These are phyloP conservation scores for Boechera retrofracta DNA, from an alignment of 345 rosid genomes.

Conservation along the genomic window DNA sequence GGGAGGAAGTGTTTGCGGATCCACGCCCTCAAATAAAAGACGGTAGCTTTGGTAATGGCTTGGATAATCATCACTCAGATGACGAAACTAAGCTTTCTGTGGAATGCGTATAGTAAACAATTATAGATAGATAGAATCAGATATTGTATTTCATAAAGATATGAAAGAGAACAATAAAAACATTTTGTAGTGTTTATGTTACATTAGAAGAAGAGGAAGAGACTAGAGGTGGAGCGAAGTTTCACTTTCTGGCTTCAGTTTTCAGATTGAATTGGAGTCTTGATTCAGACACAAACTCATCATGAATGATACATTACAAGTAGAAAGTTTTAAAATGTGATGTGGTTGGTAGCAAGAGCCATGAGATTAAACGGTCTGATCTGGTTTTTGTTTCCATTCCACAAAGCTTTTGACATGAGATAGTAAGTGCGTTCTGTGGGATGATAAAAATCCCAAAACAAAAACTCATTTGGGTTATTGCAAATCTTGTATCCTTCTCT, in stretches of 20 bases:
- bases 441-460: conserved; percentile 77
- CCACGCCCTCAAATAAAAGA: conserved; percentile 33
- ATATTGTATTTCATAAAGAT: conserved; percentile 35
- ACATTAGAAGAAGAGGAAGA: conserved; percentile 30
- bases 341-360: conserved; percentile 47
- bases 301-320: not conserved
- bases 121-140: conserved; percentile 40
- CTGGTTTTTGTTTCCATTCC: conserved; percentile 51
- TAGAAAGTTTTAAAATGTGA: conserved; percentile 1
- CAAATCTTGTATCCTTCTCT: conserved; percentile 60
- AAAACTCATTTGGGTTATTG: conserved; percentile 44
- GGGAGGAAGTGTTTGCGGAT: conserved; percentile 94
- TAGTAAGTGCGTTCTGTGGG: conserved; percentile 60
- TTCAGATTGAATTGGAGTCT: conserved; percentile 1
- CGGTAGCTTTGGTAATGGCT: conserved; percentile 4
- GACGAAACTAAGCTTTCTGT: conserved; percentile 32
- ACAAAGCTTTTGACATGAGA: conserved; percentile 60
- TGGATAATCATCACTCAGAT: conserved; percentile 27
- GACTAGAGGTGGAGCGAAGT: conserved; percentile 44
- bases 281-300: conserved; percentile 1
- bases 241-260: conserved; percentile 41
- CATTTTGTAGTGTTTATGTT: conserved; percentile 30
- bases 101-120: conserved; percentile 37
- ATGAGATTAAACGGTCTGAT: conserved; percentile 60
- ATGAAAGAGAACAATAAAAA: conserved; percentile 25